These are phyloP conservation scores for Erythrophleum ivorense DNA, from an alignment of 331 rosid genomes.

Conservation along the genomic window DNA sequence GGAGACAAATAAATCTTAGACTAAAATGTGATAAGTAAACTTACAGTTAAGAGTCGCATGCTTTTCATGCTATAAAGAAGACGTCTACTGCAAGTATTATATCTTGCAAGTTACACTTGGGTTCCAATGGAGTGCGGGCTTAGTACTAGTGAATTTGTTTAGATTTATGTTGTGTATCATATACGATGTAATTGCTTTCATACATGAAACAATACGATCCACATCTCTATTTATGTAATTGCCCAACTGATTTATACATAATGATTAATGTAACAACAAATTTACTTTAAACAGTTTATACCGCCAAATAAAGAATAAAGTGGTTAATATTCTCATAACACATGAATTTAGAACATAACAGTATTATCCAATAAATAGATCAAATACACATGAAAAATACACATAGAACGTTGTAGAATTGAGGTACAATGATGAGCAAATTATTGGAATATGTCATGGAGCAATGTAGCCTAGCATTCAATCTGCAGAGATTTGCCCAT, in stretches of 20 bases:
- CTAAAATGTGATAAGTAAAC: background rate
- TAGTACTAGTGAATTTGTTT: background rate
- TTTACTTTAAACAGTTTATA: background rate
- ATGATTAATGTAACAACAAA: background rate
- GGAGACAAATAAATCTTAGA: background rate
- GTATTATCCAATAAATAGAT: background rate
- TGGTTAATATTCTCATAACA: background rate
- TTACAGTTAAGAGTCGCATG: background rate
- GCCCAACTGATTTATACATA: background rate
- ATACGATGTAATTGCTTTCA: background rate
- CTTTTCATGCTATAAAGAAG: background rate
- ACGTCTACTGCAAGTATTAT: background rate
- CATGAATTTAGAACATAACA: background rate
- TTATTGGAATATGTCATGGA: background rate
- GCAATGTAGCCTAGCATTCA: background rate
- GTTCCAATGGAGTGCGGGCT: background rate
- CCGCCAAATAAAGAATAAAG: background rate
- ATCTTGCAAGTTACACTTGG: background rate
- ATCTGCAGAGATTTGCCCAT: background rate
- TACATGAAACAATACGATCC: background rate
- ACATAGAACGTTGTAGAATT: background rate
- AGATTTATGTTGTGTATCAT: background rate
- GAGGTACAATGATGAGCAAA: background rate
- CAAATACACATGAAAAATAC: background rate
- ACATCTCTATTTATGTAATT: background rate